Percentiles rank a stretch among this genome's conserved stretches.
Evolutionary conservation across 2,329 filamentous ascomycete genomes (phyloP).

Genomic region (Aspergillus pseudoterreus): DNA sequence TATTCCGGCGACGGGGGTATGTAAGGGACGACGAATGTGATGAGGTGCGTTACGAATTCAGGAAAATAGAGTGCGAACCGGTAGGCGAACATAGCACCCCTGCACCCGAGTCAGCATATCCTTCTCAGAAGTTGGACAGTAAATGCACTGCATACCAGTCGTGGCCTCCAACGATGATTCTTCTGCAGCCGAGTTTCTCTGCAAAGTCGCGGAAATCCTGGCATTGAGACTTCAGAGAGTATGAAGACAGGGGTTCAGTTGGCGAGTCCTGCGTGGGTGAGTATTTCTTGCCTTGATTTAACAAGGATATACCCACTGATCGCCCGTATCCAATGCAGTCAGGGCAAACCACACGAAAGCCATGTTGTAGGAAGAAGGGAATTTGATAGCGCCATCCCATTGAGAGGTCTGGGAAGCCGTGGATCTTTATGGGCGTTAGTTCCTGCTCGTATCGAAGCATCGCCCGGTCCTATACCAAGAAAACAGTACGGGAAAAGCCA

Average conservation of each 20-base stretch:
- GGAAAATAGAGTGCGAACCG: slow-evolving; percentile 4
- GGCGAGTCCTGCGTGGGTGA: slow-evolving; percentile 1
- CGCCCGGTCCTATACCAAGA: background rate
- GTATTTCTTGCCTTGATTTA: background rate
- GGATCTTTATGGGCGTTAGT: background rate
- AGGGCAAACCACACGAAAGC: slow-evolving; percentile 5
- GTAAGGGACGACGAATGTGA: slow-evolving; percentile 6
- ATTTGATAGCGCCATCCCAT: slow-evolving; percentile 5
- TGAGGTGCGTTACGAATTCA: slow-evolving; percentile 3
- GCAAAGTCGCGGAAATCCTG: slow-evolving; percentile 4
- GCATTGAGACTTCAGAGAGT: slow-evolving; percentile 4
- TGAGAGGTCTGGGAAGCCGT: slow-evolving; percentile 6
- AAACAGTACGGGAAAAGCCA: slow-evolving; percentile 2
- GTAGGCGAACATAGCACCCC: slow-evolving; percentile 5
- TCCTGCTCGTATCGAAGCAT: background rate
- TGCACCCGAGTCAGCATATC: background rate
- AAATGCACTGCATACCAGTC: slow-evolving; percentile 1
- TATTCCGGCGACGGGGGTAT: slow-evolving; percentile 2
- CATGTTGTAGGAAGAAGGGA: slow-evolving; percentile 2
- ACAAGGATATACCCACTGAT: background rate
- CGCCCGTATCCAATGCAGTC: slow-evolving; percentile 8
- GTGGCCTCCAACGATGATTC: slow-evolving; percentile 5
- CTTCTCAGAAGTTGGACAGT: background rate
- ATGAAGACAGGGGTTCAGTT: slow-evolving; percentile 1
- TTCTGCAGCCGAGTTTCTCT: slow-evolving; percentile 4